Evolutionary conservation across 179 eudicot species (phyloP).

Genomic region (Vitellaria paradoxa): DNA sequence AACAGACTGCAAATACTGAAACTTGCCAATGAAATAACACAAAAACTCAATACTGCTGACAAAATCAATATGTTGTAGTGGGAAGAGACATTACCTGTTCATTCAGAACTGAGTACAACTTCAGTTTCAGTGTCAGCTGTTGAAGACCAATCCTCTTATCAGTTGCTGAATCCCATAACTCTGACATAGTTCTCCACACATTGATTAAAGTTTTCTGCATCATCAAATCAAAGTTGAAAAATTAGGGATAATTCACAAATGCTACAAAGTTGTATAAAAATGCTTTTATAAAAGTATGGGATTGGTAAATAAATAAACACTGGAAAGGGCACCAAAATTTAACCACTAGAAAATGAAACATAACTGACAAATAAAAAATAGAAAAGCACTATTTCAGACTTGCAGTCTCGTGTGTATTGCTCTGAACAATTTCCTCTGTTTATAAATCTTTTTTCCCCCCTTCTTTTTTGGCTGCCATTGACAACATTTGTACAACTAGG

Average conservation of each 20-base stretch:
- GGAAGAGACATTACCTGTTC: conserved; percentile 54
- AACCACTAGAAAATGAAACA: not conserved
- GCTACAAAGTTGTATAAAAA: not conserved
- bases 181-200: conserved; percentile 71
- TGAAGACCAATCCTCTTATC: conserved; percentile 59
- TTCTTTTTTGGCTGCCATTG: not conserved
- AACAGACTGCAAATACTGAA: not conserved
- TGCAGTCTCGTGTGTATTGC: not conserved
- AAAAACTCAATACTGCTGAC: not conserved
- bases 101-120: conserved; percentile 51
- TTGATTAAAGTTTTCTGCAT: conserved; percentile 66
- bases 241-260: not conserved
- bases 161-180: conserved; percentile 58
- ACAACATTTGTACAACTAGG: not conserved
- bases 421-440: not conserved
- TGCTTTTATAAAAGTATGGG: not conserved
- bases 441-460: not conserved
- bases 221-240: conserved; percentile 15
- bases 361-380: not conserved
- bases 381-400: not conserved
- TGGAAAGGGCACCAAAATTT: not conserved
- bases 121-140: conserved; percentile 55
- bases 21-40: not conserved
- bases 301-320: not conserved
- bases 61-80: not conserved